Evolutionary conservation across 345 rosid genomes (phyloP), one percentile per base, ranked within the genome.

Genomic region (Reutealis trisperma): DNA sequence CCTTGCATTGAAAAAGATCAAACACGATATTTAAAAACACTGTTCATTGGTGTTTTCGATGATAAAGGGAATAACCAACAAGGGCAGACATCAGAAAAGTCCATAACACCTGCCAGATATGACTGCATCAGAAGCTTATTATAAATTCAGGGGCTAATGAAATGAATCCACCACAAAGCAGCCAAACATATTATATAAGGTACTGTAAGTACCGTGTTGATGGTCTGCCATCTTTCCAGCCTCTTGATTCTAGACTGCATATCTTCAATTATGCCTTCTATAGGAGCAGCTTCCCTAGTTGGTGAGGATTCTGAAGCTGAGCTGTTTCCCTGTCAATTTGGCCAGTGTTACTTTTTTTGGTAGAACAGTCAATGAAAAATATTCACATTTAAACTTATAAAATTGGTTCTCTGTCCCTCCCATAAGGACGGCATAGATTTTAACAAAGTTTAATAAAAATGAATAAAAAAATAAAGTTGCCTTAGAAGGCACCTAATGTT

Each of bases 81-180:
- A 94, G 86, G 30, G 99, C 97, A 71, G 98, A 96, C 97, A 96
- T 96, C 74, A 96, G 76, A 81, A 96, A 94, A 1, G 99, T 94
- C 99, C 97, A 96, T 13, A 96, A 79, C 32, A 96, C 97, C 99
- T 96, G 90, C 78, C 71, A 66, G 13, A 42, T 66, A 61, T 5
- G 22, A 63, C 22, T 30, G 70, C 73, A 27, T 25, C 34, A 51
- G 73, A 63, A 55, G 22, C 22, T 52, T 37, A 1, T 22, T n/a
- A 45, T 5, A n/a, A 30, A n/a, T 41, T 37, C 41, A 6, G 25
- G n/a, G 25, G 60, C 15, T 16, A 18, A 32, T 21, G 34, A 60
- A 5, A 1, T 5, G 3, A 21, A 55, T 57, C 13, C 44, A 8
- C 16, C 45, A 2, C 8, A 37, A 21, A 18, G 15, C 16, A 49